A percentile compares a stretch with the other conserved stretches of the same genome.
These are phyloP conservation scores for Lentinula raphanica DNA, from an alignment of 768 basidiomycete genomes.

Conservation along the genomic window DNA sequence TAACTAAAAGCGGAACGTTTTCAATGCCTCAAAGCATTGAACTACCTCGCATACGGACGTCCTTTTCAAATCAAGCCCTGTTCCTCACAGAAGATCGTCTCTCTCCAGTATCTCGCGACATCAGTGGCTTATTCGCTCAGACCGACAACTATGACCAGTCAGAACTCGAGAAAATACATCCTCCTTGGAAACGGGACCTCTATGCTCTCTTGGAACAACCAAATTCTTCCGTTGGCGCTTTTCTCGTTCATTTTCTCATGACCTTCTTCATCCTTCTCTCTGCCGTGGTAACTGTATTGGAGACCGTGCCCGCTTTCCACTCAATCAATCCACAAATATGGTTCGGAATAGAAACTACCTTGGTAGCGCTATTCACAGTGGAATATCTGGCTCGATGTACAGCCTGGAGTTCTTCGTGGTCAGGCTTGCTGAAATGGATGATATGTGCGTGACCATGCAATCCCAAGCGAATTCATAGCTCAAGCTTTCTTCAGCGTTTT, in stretches of 20 bases:
- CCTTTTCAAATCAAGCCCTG: constrained; percentile 10
- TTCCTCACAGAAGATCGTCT: constrained; percentile 41
- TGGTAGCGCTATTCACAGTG: constrained; percentile 78
- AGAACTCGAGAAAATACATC: constrained; percentile 29
- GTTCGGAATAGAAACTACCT: constrained; percentile 83
- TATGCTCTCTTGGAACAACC: constrained; percentile 77
- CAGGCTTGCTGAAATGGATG: constrained; percentile 55
- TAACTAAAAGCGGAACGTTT: background rate
- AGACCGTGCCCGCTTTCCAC: constrained; percentile 76
- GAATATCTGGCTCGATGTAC: constrained; percentile 72
- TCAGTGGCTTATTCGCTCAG: constrained; percentile 35
- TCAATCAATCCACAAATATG: constrained; percentile 63
- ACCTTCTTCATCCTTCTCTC: constrained; percentile 71
- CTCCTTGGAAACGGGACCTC: constrained; percentile 59
- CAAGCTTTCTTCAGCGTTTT: constrained; percentile 51
- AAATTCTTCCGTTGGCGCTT: constrained; percentile 69
- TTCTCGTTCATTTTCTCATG: constrained; percentile 65
- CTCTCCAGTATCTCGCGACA: constrained; percentile 26
- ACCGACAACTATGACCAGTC: constrained; percentile 31
- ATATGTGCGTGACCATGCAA: constrained; percentile 44
- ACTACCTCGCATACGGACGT: constrained; percentile 4
- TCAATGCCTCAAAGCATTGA: constrained; percentile 5
- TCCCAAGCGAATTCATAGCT: constrained; percentile 4
- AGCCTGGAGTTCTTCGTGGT: constrained; percentile 73
- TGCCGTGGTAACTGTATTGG: constrained; percentile 70